Base-by-base conservation (phyloP, 805 yeast genomes). In the Wickerhamiella australiensis region DNA sequence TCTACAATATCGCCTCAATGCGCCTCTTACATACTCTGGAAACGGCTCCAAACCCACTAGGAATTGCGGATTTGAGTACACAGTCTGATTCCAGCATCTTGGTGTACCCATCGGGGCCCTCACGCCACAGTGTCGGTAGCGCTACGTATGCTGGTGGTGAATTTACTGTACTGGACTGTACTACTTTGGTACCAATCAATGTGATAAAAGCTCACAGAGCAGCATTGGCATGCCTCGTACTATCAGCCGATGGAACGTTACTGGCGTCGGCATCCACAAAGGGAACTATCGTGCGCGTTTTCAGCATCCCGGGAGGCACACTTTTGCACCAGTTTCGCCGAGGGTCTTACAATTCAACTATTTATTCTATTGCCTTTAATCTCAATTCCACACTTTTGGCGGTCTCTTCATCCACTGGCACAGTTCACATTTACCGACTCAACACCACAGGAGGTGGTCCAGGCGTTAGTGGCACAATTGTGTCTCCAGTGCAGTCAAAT, bases 1-100 rank as follows among this genome's bases (percentile, higher is more conserved):
- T 90, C 43, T 92, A 90, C 67, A 96, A 90, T 64, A 81, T 90
- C 53, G 78, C 92, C 51, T 85, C 94, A 63, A 87, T 90, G 80
- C 79, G 84, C 59, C 74, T 88, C 22, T 63, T 90, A 38, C 83
- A 79, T 58, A 80, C 82, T 1, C 74, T 82, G 31, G 86, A 82
- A 44, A 74, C 79, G 0, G 59, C 68, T 15, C 67, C 77, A 1
- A 80, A 74, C 53, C 67, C 66, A 11, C 49, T 47, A 11, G 72
- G 70, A 20, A 64, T 70, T 2, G 64, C 67, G 22, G 65, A 67
- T 26, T 46, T 56, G 11, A 23, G 52, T 40, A 37, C 50, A 13
- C 42, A 42, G 13, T 8, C 43, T 5, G 52, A 46, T 7, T 27
- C 52, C 13, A 25, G 47, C 2, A 23, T 49, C 6, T 59, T 80